These are phyloP conservation scores for Cladosporium sp. DNA, from an alignment of 2,329 filamentous ascomycete genomes.

Conservation along the genomic window DNA sequence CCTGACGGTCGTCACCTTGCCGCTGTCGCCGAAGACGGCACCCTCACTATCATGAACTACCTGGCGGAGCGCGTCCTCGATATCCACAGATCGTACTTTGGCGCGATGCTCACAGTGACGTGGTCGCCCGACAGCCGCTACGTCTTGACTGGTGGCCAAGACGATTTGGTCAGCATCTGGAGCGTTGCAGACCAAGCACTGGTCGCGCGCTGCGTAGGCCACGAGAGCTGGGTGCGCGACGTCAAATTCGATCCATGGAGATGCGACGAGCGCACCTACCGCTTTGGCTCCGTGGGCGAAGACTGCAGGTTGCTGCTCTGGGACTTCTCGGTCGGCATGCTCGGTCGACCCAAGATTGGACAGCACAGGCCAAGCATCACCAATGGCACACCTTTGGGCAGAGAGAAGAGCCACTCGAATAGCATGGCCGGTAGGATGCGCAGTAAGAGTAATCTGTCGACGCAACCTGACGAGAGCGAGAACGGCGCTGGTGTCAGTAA, in stretches of 20 bases:
- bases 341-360: constrained; percentile 75
- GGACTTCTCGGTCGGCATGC: constrained; percentile 97
- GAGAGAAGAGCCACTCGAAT: constrained; percentile 39
- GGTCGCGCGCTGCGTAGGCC: constrained; percentile 87
- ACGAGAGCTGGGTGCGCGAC: constrained; percentile 90
- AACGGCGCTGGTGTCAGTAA: constrained; percentile 45
- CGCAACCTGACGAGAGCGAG: constrained; percentile 20
- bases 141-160: constrained; percentile 89
- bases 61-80: constrained; percentile 83
- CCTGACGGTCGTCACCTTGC: constrained; percentile 84
- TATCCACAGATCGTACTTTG: constrained; percentile 87
- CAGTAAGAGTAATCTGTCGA: constrained; percentile 66
- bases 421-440: constrained; percentile 57
- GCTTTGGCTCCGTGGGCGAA: constrained; percentile 93
- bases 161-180: constrained; percentile 96
- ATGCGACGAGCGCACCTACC: constrained; percentile 91
- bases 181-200: constrained; percentile 77
- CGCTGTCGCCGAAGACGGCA: constrained; percentile 86
- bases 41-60: constrained; percentile 85
- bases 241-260: constrained; percentile 96
- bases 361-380: constrained; percentile 53
- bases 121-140: constrained; percentile 98
- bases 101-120: constrained; percentile 85
- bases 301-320: constrained; percentile 86
- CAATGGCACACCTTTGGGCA: constrained; percentile 48